Evolutionary conservation across 495 filamentous ascomycete species (phyloP).

Genomic region (Penicillium canescens): DNA sequence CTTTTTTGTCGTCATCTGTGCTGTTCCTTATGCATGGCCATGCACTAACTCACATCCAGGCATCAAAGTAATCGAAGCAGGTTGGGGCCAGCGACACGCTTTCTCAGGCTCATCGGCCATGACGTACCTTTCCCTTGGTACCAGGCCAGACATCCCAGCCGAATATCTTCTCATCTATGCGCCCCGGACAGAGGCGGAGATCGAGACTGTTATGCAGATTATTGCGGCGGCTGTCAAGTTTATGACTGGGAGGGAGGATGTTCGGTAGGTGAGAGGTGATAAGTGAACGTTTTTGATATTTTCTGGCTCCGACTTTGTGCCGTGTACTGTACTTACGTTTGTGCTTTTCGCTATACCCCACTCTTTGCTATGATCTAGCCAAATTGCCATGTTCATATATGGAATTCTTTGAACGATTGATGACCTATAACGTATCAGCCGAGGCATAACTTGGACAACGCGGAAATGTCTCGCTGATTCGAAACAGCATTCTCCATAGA

Average conservation of each 20-base stretch:
- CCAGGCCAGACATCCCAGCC: slow-evolving; percentile 38
- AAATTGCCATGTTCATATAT: too few species aligned
- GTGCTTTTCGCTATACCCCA: too few species aligned
- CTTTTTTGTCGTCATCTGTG: neutral
- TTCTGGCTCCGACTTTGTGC: neutral
- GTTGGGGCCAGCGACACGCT: slow-evolving; percentile 90
- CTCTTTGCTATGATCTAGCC: too few species aligned
- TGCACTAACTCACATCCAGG: slow-evolving; percentile 34
- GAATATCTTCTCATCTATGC: slow-evolving; percentile 86
- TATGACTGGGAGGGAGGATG: slow-evolving; percentile 33
- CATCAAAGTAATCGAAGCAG: slow-evolving; percentile 69
- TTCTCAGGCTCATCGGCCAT: slow-evolving; percentile 57
- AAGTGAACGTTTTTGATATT: neutral
- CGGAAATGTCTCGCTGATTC: too few species aligned
- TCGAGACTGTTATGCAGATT: slow-evolving; percentile 68
- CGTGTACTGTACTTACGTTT: too few species aligned
- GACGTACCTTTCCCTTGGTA: slow-evolving; percentile 48
- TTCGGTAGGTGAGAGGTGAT: slow-evolving; percentile 7
- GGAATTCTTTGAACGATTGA: too few species aligned
- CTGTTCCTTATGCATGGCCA: too few species aligned
- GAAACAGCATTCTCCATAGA: too few species aligned
- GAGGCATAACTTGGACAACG: too few species aligned
- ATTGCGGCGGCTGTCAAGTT: slow-evolving; percentile 59
- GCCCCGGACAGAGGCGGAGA: slow-evolving; percentile 66
- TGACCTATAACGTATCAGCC: too few species aligned